phyloP scores from a whole-genome alignment of 495 filamentous ascomycete genomes.

The Hypoxylon subgilvum region DNA sequence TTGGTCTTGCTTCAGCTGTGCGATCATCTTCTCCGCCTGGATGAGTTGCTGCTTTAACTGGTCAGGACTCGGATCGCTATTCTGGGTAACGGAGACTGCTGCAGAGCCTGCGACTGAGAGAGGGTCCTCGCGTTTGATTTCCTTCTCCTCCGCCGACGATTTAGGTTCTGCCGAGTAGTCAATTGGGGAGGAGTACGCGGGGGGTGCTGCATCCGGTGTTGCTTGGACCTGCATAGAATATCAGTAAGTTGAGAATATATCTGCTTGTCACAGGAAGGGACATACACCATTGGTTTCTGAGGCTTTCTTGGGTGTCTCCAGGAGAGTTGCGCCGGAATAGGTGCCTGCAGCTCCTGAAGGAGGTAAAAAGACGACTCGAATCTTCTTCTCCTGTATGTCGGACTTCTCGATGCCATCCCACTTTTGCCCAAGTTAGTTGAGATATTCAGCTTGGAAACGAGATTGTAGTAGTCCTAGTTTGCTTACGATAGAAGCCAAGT shows the following conservation, averaged over 20 bases:
- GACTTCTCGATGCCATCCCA: slow-evolving; percentile 79
- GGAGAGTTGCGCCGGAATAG: slow-evolving; percentile 21
- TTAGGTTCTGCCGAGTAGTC: slow-evolving; percentile 49
- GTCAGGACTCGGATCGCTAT: slow-evolving; percentile 56
- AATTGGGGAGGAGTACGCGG: slow-evolving; percentile 38
- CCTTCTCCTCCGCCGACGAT: slow-evolving; percentile 30
- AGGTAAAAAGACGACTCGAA: slow-evolving; percentile 84
- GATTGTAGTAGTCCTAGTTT: slow-evolving; percentile 4
- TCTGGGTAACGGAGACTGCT: slow-evolving; percentile 52
- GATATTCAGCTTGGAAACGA: background rate
- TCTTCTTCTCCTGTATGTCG: slow-evolving; percentile 88
- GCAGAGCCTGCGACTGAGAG: slow-evolving; percentile 45
- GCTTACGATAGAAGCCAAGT: slow-evolving; percentile 79
- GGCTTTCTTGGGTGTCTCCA: slow-evolving; percentile 35
- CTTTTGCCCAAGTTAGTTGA: slow-evolving; percentile 48
- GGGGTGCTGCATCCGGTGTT: slow-evolving; percentile 31
- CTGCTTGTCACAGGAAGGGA: background rate
- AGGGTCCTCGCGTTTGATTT: slow-evolving; percentile 44
- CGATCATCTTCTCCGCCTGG: slow-evolving; percentile 76
- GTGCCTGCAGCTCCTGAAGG: slow-evolving; percentile 60
- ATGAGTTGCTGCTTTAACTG: slow-evolving; percentile 74
- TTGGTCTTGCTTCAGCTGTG: slow-evolving; percentile 69
- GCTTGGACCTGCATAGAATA: slow-evolving; percentile 13
- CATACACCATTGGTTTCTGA: slow-evolving; percentile 34
- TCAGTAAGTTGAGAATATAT: slow-evolving; percentile 10